Conservation (phyloP, 768 basidiomycete species). For the Strobilomyces dryophilus region DNA sequence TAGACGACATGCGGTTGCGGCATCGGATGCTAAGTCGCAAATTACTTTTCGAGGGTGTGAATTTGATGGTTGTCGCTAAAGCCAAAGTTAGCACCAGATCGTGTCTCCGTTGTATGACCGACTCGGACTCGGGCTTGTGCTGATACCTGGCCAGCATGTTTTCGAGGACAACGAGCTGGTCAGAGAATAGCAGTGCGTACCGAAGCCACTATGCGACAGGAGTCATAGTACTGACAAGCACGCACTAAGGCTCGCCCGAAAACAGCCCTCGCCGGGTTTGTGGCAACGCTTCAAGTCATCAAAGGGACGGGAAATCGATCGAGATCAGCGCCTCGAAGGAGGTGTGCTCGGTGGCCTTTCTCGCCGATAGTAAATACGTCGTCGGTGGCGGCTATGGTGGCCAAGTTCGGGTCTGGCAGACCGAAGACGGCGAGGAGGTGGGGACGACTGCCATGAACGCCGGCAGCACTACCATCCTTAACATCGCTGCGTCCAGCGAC, state of each 20-base stretch:
- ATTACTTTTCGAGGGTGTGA: too few relatives aligned
- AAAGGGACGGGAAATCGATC: background rate
- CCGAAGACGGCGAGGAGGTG: constrained; percentile 1
- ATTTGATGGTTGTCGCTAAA: background rate
- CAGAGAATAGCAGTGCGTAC: background rate
- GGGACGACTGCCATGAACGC: constrained; percentile 3
- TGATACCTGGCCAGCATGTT: background rate
- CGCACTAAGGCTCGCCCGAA: background rate
- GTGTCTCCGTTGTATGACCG: too few relatives aligned
- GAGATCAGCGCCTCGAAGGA: constrained; percentile 5
- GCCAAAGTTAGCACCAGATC: too few relatives aligned
- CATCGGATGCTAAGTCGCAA: too few relatives aligned
- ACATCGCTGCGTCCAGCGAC: constrained; percentile 5
- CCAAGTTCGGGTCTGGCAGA: constrained; percentile 3
- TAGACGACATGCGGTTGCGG: too few relatives aligned
- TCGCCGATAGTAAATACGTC: constrained; percentile 4
- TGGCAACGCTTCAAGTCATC: background rate
- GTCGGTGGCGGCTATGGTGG: constrained; percentile 9
- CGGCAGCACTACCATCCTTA: constrained; percentile 1
- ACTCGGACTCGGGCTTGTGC: background rate
- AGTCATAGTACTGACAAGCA: background rate
- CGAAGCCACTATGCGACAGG: background rate
- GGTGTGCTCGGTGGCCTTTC: constrained; percentile 8
- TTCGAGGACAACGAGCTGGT: background rate
- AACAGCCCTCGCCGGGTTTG: background rate